Base-by-base conservation (phyloP, 2,329 filamentous ascomycete species). In the Xylaria sp. region DNA sequence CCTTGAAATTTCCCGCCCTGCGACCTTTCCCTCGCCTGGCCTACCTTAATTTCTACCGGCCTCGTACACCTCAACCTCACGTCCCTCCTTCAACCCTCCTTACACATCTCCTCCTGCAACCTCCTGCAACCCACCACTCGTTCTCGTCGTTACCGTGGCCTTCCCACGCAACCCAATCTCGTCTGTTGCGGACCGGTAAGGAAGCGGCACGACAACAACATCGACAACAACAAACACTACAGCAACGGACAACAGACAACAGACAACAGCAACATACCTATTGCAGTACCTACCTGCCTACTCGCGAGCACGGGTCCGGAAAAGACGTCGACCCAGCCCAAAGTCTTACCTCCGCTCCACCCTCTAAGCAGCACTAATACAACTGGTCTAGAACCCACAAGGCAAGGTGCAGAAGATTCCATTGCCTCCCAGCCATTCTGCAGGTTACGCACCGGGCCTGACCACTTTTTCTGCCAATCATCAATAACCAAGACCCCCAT, bases 401-500 rank as follows among this genome's bases (percentile, higher is more conserved):
- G 47, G 16, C 47, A 49, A 30, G 47, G 16, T 50, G 48, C 49
- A 51, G 49, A 51, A 35, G 49, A 51, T 48, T 55, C 34, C 51
- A 52, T n/a, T 11, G 19, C 18, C 39, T 44, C 58, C 54, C 58
- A 57, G 54, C 59, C 59, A 58, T 54, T 51, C 16, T n/a, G 54
- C 48, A 18, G 42, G 57, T n/a, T 54, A 50, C 60, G 52, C 58
- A 62, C 57, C 54, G 42, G 39, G 49, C 54, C 55, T n/a, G 39
- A 54, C 55, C 46, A 53, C 48, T 23, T 30, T 58, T 37, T 56
- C 51, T 54, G 37, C 61, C 59, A 61, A 59, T 59, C 62, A 58
- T 50, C 39, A 35, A 46, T 9, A 42, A 42, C 47, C 55, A n/a
- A 55, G 35, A 42, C 16, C 23, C 48, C 55, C 47, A 59, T 59